A percentile compares a stretch with the other conserved stretches of the same genome.
phyloP scores from a whole-genome alignment of 2,329 filamentous ascomycete species.

The Aspergillus transmontanensis region DNA sequence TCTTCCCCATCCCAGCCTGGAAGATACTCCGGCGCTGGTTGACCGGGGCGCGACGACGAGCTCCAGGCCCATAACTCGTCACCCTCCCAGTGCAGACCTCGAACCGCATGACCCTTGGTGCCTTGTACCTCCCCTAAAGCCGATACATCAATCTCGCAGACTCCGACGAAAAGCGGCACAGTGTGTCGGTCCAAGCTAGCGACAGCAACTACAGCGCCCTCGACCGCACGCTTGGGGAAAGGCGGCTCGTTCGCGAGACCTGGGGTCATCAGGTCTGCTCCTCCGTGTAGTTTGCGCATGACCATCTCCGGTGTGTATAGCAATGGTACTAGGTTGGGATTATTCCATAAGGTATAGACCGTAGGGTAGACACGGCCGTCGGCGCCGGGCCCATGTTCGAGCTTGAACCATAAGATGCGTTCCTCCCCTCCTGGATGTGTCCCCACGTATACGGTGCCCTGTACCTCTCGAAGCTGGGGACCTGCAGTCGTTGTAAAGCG shows the following conservation, averaged over 20 bases:
- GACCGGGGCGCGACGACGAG: constrained; percentile 55
- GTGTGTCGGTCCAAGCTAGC: constrained; percentile 61
- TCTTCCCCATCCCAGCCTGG: constrained; percentile 53
- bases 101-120: constrained; percentile 65
- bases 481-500: constrained; percentile 68
- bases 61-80: constrained; percentile 71
- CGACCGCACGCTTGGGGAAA: constrained; percentile 61
- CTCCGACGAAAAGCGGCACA: constrained; percentile 65
- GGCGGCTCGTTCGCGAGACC: constrained; percentile 66
- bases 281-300: constrained; percentile 64
- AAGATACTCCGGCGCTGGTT: constrained; percentile 55
- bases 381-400: constrained; percentile 54
- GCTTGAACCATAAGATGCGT: constrained; percentile 65
- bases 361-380: constrained; percentile 48
- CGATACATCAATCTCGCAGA: constrained; percentile 66
- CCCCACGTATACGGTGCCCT: constrained; percentile 67
- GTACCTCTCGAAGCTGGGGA: constrained; percentile 62
- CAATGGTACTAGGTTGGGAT: constrained; percentile 62
- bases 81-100: constrained; percentile 67
- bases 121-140: constrained; percentile 59
- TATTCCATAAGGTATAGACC: constrained; percentile 69
- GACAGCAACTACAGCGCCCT: constrained; percentile 64
- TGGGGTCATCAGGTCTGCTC: constrained; percentile 70
- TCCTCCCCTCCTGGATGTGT: constrained; percentile 59
- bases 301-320: constrained; percentile 63